These are phyloP conservation scores for Ascochyta clinopodiicola DNA, from an alignment of 2,329 filamentous ascomycete species.

Conservation along the genomic window DNA sequence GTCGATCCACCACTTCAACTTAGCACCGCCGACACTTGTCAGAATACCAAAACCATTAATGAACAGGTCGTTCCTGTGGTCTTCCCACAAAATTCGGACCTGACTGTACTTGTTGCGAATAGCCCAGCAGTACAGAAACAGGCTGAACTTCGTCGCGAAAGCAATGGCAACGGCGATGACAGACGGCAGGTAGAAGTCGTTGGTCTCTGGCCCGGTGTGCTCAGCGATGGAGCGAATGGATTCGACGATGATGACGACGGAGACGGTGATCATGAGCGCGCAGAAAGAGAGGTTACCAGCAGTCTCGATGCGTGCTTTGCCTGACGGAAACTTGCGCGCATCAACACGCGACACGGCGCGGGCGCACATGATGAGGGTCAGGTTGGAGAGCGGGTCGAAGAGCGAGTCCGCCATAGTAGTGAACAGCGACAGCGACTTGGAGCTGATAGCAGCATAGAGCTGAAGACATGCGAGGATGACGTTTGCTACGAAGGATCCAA, in stretches of 20 bases:
- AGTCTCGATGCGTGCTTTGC: constrained; percentile 92
- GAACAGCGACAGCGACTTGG: constrained; percentile 91
- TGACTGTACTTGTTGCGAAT: constrained; percentile 91
- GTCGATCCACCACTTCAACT: constrained; percentile 94
- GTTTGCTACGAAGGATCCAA: constrained; percentile 78
- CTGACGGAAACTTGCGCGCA: constrained; percentile 83
- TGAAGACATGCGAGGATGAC: constrained; percentile 79
- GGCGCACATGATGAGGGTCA: constrained; percentile 85
- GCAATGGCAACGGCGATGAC: constrained; percentile 85
- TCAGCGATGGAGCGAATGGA: constrained; percentile 73
- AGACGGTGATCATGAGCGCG: constrained; percentile 93
- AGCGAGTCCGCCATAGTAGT: constrained; percentile 96
- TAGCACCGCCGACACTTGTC: constrained; percentile 88
- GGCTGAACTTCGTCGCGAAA: constrained; percentile 79
- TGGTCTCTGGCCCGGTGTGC: constrained; percentile 54
- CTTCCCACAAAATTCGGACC: constrained; percentile 91
- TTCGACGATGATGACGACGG: constrained; percentile 89
- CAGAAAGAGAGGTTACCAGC: constrained; percentile 96
- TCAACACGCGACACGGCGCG: constrained; percentile 90
- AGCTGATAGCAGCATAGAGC: constrained; percentile 85
- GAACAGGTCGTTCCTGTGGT: constrained; percentile 95
- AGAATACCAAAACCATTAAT: constrained; percentile 94
- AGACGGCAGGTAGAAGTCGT: constrained; percentile 78
- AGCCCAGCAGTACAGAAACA: constrained; percentile 93
- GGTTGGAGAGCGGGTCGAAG: constrained; percentile 89